These are phyloP conservation scores for Neurospora terricola DNA, from an alignment of 495 filamentous ascomycete genomes.

Conservation along the genomic window DNA sequence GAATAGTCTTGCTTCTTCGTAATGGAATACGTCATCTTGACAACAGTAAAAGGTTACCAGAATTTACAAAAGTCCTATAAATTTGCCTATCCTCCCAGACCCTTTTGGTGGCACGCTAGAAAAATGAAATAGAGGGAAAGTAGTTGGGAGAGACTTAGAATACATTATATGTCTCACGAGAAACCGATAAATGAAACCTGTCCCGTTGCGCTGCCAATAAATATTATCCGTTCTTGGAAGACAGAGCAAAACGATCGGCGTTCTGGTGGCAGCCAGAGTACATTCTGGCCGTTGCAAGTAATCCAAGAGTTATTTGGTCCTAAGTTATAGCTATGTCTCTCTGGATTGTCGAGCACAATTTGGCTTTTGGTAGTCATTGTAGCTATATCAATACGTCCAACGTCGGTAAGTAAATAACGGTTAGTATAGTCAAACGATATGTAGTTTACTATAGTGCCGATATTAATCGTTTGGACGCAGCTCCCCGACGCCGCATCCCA, in stretches of 20 bases:
- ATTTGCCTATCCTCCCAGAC: neutral
- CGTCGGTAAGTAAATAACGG: neutral
- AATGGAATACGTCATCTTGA: too few species aligned
- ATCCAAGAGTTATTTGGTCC: constrained; percentile 12
- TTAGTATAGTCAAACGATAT: neutral
- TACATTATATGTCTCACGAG: neutral
- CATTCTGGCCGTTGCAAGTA: neutral
- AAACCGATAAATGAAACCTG: too few species aligned
- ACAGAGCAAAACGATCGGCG: constrained; percentile 13
- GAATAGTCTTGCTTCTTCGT: too few species aligned
- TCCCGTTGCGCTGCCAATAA: constrained; percentile 6
- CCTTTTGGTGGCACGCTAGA: too few species aligned
- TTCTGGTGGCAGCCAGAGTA: neutral
- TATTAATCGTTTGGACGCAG: neutral
- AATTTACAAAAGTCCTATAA: neutral
- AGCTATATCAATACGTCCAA: constrained; percentile 1
- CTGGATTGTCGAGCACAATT: too few species aligned
- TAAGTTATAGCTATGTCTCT: neutral
- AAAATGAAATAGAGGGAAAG: too few species aligned
- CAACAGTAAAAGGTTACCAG: neutral
- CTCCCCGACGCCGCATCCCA: constrained; percentile 2
- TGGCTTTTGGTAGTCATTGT: too few species aligned
- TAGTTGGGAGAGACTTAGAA: too few species aligned
- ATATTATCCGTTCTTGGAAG: constrained; percentile 5
- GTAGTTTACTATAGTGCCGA: neutral